Conservation (phyloP, 2,329 filamentous ascomycete species). For the Fusarium heterosporum region DNA sequence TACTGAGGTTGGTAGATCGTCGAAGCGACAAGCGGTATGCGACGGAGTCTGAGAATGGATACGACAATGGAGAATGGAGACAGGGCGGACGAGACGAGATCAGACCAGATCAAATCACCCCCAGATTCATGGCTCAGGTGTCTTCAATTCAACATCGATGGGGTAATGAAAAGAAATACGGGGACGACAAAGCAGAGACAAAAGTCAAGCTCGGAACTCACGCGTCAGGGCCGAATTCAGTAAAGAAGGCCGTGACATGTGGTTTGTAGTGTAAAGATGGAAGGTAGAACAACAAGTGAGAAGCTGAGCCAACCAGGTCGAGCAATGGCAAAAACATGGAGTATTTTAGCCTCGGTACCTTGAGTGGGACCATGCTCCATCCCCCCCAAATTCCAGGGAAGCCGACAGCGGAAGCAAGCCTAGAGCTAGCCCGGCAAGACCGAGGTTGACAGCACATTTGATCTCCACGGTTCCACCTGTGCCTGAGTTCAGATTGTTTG, state of each 20-base stretch:
- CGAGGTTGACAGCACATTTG: constrained; percentile 8
- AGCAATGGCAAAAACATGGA: constrained; percentile 22
- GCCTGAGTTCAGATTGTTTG: neutral
- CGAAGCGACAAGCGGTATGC: constrained; percentile 27
- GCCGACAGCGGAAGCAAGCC: constrained; percentile 34
- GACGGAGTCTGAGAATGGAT: constrained; percentile 7
- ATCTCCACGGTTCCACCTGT: constrained; percentile 23
- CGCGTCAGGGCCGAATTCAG: constrained; percentile 45
- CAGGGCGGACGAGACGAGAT: constrained; percentile 19
- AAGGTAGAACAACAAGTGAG: constrained; percentile 23
- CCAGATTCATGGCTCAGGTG: constrained; percentile 35
- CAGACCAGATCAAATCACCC: constrained; percentile 35
- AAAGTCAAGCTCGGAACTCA: constrained; percentile 38
- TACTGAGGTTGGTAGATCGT: constrained; percentile 13
- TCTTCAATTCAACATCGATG: constrained; percentile 30
- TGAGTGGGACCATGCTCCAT: constrained; percentile 32
- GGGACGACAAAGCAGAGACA: constrained; percentile 25
- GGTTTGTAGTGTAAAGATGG: constrained; percentile 30
- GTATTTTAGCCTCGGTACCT: constrained; percentile 45
- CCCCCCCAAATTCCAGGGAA: constrained; percentile 26
- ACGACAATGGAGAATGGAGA: constrained; percentile 12
- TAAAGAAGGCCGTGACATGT: constrained; percentile 45
- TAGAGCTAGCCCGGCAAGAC: constrained; percentile 33
- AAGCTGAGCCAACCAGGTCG: constrained; percentile 31
- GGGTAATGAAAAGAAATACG: constrained; percentile 21